Percentiles rank a stretch among this genome's conserved stretches.
Conservation (phyloP, 805 yeast species). For the Schwanniomyces occidentalis region DNA sequence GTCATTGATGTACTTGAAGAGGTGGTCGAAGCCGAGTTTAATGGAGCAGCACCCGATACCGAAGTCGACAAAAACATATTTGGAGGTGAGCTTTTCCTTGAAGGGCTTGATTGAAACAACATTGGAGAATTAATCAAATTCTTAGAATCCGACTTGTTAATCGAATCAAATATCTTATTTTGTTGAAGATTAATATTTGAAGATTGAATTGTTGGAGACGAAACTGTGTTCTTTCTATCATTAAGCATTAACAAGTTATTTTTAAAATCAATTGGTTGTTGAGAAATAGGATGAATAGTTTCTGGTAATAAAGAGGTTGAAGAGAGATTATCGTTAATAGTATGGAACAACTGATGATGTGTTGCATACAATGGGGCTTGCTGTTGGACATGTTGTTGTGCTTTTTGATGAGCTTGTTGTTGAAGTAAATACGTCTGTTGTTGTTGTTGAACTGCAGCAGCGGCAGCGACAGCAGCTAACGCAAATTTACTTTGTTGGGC, state of each 20-base stretch:
- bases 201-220: conserved; percentile 10
- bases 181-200: conserved; percentile 10
- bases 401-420: conserved; percentile 14
- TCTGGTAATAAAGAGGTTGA: conserved; percentile 9
- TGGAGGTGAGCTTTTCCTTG: conserved; percentile 23
- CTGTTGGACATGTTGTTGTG: conserved; percentile 9
- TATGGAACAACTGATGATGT: background rate
- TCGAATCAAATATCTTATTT: conserved; percentile 18
- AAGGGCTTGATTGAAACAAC: conserved; percentile 14
- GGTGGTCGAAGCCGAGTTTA: conserved; percentile 1
- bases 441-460: conserved; percentile 30
- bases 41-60: background rate
- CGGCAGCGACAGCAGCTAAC: conserved; percentile 29
- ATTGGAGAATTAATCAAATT: conserved; percentile 18
- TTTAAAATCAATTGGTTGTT: conserved; percentile 15
- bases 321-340: conserved; percentile 2
- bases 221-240: conserved; percentile 18
- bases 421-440: conserved; percentile 19
- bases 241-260: conserved; percentile 16
- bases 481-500: conserved; percentile 24
- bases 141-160: background rate
- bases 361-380: background rate
- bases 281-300: background rate
- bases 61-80: conserved; percentile 18
- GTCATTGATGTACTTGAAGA: background rate